Evolutionary conservation across 2,329 filamentous ascomycete genomes (phyloP).

Genomic region (Ascochyta pisi): DNA sequence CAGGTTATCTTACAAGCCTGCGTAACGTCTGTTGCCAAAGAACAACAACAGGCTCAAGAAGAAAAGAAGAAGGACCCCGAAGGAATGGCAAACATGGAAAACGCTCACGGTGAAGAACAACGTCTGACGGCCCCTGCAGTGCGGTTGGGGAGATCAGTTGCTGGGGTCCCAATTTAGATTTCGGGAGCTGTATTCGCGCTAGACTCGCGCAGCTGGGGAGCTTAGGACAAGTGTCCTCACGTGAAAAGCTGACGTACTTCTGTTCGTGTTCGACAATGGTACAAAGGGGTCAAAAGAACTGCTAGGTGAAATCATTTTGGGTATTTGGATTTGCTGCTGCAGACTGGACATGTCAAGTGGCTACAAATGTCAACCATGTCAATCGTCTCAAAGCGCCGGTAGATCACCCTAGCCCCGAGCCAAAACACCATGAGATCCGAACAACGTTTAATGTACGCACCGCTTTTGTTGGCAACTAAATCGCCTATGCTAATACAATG

Average conservation of each 20-base stretch:
- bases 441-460: background rate
- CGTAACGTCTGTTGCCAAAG: constrained; percentile 8
- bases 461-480: constrained; percentile 18
- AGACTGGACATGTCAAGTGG: background rate
- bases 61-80: constrained; percentile 21
- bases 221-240: constrained; percentile 27
- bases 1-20: constrained; percentile 14
- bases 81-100: constrained; percentile 19
- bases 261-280: constrained; percentile 7
- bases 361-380: background rate
- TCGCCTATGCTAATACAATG: constrained; percentile 24
- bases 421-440: constrained; percentile 2
- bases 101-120: constrained; percentile 22
- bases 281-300: background rate
- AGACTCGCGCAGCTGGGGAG: constrained; percentile 18
- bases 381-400: constrained; percentile 8
- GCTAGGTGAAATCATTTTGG: too few relatives aligned
- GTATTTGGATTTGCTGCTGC: background rate
- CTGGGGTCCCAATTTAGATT: constrained; percentile 40
- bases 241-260: constrained; percentile 11
- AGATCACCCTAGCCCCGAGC: constrained; percentile 10
- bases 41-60: constrained; percentile 19
- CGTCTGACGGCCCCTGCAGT: constrained; percentile 31
- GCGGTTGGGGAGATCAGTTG: constrained; percentile 23
- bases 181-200: constrained; percentile 28